Evolutionary conservation across 2,329 filamentous ascomycete species (phyloP).

Genomic region (Aspergillus glaucus): DNA sequence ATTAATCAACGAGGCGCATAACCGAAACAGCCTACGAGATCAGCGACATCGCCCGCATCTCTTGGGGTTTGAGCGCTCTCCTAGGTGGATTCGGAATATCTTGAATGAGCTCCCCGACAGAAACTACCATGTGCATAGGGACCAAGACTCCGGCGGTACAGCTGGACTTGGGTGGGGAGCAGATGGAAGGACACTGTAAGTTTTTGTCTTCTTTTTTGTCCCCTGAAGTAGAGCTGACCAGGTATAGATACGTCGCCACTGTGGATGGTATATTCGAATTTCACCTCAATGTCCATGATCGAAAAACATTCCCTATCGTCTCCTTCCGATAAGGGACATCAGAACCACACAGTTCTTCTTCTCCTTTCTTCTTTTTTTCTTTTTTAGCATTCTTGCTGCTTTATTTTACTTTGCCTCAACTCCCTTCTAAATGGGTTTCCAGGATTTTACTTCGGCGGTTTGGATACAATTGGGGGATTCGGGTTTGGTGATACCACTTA

Average conservation of each 20-base stretch:
- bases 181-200: slow-evolving; percentile 43
- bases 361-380: neutral
- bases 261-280: slow-evolving; percentile 45
- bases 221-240: neutral
- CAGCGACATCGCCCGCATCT: slow-evolving; percentile 30
- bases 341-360: neutral
- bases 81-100: slow-evolving; percentile 33
- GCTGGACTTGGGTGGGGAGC: slow-evolving; percentile 44
- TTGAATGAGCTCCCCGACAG: slow-evolving; percentile 31
- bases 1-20: slow-evolving; percentile 28
- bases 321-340: slow-evolving; percentile 31
- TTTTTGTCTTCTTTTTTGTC: slow-evolving; percentile 5
- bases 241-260: slow-evolving; percentile 42
- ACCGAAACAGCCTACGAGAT: slow-evolving; percentile 23
- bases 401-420: neutral
- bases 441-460: neutral
- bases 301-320: slow-evolving; percentile 42
- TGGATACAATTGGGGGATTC: neutral
- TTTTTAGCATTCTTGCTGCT: neutral
- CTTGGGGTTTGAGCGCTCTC: slow-evolving; percentile 30
- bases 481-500: slow-evolving; percentile 2
- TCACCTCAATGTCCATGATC: slow-evolving; percentile 41
- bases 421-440: neutral
- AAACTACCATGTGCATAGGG: slow-evolving; percentile 23
- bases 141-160: slow-evolving; percentile 36